phyloP scores from a whole-genome alignment of 768 basidiomycete species.

The Lactarius hatsudake region DNA sequence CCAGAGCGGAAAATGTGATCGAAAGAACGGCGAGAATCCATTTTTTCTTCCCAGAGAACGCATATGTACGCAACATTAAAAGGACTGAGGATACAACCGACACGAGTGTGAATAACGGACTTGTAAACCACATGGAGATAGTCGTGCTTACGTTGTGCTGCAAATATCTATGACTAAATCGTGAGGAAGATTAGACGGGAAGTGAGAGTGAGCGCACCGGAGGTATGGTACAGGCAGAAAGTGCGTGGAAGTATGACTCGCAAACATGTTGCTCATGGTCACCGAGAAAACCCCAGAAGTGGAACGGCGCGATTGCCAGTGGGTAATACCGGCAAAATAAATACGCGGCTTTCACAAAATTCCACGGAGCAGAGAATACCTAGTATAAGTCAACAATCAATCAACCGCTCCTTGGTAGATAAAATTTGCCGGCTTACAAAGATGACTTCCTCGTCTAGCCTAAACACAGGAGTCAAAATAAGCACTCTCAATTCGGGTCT shows the following conservation, averaged over 20 bases:
- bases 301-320: conserved; percentile 17
- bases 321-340: conserved; percentile 25
- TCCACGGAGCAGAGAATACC: conserved; percentile 23
- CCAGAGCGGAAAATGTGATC: background rate
- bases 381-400: background rate
- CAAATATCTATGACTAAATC: conserved; percentile 1
- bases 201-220: conserved; percentile 7
- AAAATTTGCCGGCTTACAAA: conserved; percentile 2
- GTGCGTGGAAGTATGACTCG: conserved; percentile 3
- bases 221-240: conserved; percentile 15
- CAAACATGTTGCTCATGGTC: conserved; percentile 10
- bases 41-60: conserved; percentile 17
- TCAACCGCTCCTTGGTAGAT: background rate
- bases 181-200: background rate
- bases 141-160: conserved; percentile 17
- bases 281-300: conserved; percentile 15
- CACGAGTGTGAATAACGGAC: background rate
- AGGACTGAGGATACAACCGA: conserved; percentile 9
- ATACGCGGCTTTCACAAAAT: conserved; percentile 15
- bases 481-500: background rate
- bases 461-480: background rate
- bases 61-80: conserved; percentile 25
- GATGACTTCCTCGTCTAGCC: conserved; percentile 21
- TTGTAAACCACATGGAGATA: background rate
- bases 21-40: conserved; percentile 10